Evolutionary conservation across 192 early-diverging fungal species (phyloP), one percentile per base, ranked within the genome.

Genomic region (Rhizophagus sp.): DNA sequence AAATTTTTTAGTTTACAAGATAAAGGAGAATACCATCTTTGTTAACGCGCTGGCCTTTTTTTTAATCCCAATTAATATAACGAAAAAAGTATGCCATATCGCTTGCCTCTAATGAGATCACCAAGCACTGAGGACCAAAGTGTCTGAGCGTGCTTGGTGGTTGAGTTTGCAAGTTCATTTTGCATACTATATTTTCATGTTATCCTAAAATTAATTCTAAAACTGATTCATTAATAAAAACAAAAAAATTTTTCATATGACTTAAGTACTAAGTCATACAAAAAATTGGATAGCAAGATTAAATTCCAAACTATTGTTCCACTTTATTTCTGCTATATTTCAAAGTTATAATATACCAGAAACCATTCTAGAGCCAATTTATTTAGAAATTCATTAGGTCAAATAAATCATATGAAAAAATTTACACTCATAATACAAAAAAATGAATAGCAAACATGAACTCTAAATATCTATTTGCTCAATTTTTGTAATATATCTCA

Each of bases 181-280:
- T 33, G 67, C 27, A 69, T 69, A 69, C 67, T 27, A 39, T 9
- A 39, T 27, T 69, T 69, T 69, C 6, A 69, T 69, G 17, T 27
- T 69, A 69, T 69, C 30, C 67, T 69, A 69, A 2, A 69, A 69
- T 69, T 69, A 69, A 69, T 69, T 69, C 27, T 69, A 69, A 30
- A 69, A 30, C 8, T 33, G 67, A 69, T 69, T 69, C 67, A 69
- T 69, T 69, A 69, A 39, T 39, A 7, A 39, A 39, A 39, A 39
- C 8, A 39, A 39, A 39, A 39, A 39, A 39, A 3, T 39, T 39
- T 39, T 39, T 39, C 36, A 5, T 39, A 39, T 39, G 36, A 39
- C 36, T 39, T 39, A 39, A 5, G 36, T 39, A 39, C 36, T 39
- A 39, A 39, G 36, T 39, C 36, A 39, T 39, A 39, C 36, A 5